Evolutionary conservation across 1,139 yeast genomes (phyloP), one percentile per base, ranked within the genome.

Genomic region (Suhomyces wounanorum): DNA sequence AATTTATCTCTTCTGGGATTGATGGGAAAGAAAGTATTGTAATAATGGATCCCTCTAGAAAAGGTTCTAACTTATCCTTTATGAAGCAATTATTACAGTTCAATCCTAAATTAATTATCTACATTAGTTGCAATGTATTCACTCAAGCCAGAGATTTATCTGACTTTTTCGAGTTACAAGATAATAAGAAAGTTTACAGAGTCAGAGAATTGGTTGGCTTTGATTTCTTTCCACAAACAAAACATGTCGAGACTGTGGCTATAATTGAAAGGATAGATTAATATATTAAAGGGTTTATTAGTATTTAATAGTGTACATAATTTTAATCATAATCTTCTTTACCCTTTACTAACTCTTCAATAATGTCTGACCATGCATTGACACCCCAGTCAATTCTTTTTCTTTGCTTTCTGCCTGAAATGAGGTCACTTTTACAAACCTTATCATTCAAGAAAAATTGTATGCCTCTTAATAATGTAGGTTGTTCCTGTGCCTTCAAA

Each of bases 341-440:
- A 23, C 51, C 59, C 50, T 63, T 70, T 55, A 69, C 58, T 16
- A 75, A 65, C 58, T 81, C 87, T 41, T 79, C 84, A 28, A 83
- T 76, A 38, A 84, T 67, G 53, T 83, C 87, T 53, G 75, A 68
- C 66, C 81, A 67, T 1, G 83, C 70, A 51, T 78, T 79, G 11
- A 80, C 77, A 2, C 87, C 96, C 96, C 96, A 89, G 38, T 77
- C 76, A 8, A 88, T 78, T 64, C 95, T 77, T 53, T 75, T 77
- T 40, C 65, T 72, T 61, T 87, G 92, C 59, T 82, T 84, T 54
- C 75, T 77, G 7, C 87, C 83, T 40, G 73, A 70, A n/a, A 84
- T 67, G 43, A 85, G 74, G 43, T 74, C 78, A 62, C 86, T 78
- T 17, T 66, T 67, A 49, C 72, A 69, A 11, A 86, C 78, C 43